Conservation (phyloP, 768 basidiomycete species). For the Punctularia strigosozonata region DNA sequence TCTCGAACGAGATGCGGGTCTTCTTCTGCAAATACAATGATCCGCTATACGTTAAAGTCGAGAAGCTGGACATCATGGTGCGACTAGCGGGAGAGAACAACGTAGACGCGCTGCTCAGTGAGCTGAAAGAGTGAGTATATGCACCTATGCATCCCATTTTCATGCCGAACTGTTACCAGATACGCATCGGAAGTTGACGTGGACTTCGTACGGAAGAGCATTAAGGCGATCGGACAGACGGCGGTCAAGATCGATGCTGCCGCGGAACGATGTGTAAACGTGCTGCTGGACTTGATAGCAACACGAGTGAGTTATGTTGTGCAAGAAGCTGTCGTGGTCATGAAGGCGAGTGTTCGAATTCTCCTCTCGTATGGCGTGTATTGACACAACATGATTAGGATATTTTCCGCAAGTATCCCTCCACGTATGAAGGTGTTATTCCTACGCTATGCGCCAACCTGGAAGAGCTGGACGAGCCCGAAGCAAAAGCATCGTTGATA, state of each 20-base stretch:
- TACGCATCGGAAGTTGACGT: slow-evolving; percentile 97
- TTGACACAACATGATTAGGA: slow-evolving; percentile 40
- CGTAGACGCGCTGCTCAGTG: slow-evolving; percentile 88
- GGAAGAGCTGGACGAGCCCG: slow-evolving; percentile 95
- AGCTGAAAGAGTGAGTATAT: slow-evolving; percentile 77
- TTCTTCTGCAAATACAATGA: slow-evolving; percentile 99
- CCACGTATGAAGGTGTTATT: slow-evolving; percentile 93
- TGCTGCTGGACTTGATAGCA: slow-evolving; percentile 83
- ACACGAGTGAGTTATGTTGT: slow-evolving; percentile 96
- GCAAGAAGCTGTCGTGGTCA: slow-evolving; percentile 95
- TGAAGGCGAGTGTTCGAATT: slow-evolving; percentile 58
- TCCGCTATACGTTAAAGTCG: slow-evolving; percentile 96
- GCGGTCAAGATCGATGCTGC: slow-evolving; percentile 92
- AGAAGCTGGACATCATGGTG: slow-evolving; percentile 98
- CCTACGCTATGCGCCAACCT: slow-evolving; percentile 90
- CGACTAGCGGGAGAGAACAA: slow-evolving; percentile 83
- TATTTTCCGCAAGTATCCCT: slow-evolving; percentile 96
- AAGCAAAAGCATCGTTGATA: slow-evolving; percentile 94
- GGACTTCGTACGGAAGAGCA: slow-evolving; percentile 91
- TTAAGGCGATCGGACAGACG: slow-evolving; percentile 92
- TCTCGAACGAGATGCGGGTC: slow-evolving; percentile 94
- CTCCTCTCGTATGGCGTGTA: not conserved
- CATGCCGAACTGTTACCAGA: slow-evolving; percentile 26
- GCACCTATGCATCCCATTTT: not conserved
- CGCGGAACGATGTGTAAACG: slow-evolving; percentile 91